Evolutionary conservation across 192 early-diverging fungal species (phyloP), one percentile per base, ranked within the genome.

Genomic region (Dispira parvispora): DNA sequence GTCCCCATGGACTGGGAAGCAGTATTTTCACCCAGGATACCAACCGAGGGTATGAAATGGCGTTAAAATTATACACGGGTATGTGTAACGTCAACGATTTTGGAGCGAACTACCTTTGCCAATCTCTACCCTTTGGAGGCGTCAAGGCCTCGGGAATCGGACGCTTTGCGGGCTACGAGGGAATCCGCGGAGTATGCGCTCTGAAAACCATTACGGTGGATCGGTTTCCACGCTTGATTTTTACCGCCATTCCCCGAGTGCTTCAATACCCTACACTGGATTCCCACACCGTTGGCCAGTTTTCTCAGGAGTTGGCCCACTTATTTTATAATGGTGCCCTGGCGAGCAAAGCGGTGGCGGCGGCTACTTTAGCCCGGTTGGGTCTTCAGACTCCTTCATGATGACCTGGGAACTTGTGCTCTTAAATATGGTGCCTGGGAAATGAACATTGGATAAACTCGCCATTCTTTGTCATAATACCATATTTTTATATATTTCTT

Each of bases 71-170:
- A 50, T 80, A 80, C 63, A 76, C 78, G 0, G 90, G 90, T 16
- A 88, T 89, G 86, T 69, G 79, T 53, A 93, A 93, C 52, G 72
- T 91, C 63, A 93, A 93, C 68, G 91, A 90, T 66, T 93, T 89
- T 65, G 91, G 78, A 18, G 83, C 85, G 63, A 88, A 84, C 57
- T 93, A 91, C 61, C 75, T 93, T 6, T 88, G 87, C 70, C 87
- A 91, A 66, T 75, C 81, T 2, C 64, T 90, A 60, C 88, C 88
- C 2, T 90, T 90, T 76, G 88, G 88, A 55, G 88, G 88, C 61
- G 83, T 90, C 10, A 84, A 84, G 18, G 83, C 77, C 43, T 84
- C 82, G 60, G 88, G 88, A 0, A 87, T 86, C 70, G 88, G 86
- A 27, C 77, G 88, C 18, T 83, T 83, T 69, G 84, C 84, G 8